Evolutionary conservation across 805 yeast species (phyloP).

Genomic region (Nakazawaea ernobii): DNA sequence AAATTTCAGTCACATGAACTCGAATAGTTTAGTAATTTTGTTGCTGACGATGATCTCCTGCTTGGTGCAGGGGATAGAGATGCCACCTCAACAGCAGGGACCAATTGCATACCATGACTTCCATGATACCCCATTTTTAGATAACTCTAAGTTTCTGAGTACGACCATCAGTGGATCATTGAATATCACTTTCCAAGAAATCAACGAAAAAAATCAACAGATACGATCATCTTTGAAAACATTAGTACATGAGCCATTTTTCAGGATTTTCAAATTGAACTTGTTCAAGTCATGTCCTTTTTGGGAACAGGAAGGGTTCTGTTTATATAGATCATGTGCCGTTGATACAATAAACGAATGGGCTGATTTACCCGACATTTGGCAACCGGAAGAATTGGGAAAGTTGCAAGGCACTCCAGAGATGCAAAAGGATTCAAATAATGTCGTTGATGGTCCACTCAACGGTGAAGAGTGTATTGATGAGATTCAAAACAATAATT

Average conservation of each 20-base stretch:
- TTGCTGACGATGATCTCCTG: background rate
- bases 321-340: conserved; percentile 85
- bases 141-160: conserved; percentile 13
- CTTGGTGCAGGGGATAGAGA: background rate
- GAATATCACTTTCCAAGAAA: conserved; percentile 33
- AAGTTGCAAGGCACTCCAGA: conserved; percentile 32
- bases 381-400: conserved; percentile 72
- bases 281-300: conserved; percentile 81
- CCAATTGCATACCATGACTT: conserved; percentile 7
- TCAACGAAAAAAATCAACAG: conserved; percentile 43
- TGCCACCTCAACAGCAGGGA: conserved; percentile 1
- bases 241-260: conserved; percentile 70
- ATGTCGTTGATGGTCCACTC: conserved; percentile 5
- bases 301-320: conserved; percentile 74
- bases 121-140: conserved; percentile 8
- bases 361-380: conserved; percentile 61
- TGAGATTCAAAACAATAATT: conserved; percentile 44
- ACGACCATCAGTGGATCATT: conserved; percentile 23
- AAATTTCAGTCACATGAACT: background rate
- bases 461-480: conserved; percentile 20
- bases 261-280: conserved; percentile 82
- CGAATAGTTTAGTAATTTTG: background rate
- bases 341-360: conserved; percentile 79
- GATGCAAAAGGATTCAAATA: conserved; percentile 23
- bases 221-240: conserved; percentile 53